These are phyloP conservation scores for Ammopiptanthus mongolicus DNA, from an alignment of 306 rosid species.

Conservation along the genomic window DNA sequence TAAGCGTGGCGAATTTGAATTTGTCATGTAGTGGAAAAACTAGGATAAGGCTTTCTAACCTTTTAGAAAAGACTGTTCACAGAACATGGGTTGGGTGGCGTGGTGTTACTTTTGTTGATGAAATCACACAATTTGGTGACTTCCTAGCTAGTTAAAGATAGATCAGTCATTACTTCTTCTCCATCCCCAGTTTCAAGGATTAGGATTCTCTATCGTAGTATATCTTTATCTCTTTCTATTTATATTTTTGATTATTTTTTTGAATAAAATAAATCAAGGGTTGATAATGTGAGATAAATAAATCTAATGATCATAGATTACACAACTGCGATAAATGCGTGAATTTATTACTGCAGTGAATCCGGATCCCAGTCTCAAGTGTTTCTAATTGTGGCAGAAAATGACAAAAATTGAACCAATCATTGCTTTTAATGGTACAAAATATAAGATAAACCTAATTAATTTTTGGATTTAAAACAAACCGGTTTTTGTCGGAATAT, in stretches of 20 bases:
- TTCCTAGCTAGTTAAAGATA: not conserved
- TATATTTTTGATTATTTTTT: no score
- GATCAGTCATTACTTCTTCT: not conserved
- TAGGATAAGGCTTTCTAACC: slow-evolving; percentile 16
- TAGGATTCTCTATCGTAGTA: no score
- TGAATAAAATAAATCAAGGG: no score
- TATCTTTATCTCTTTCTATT: no score
- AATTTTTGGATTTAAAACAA: not conserved
- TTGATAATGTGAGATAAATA: no score
- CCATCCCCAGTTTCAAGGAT: not conserved
- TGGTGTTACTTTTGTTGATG: not conserved
- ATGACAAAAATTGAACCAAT: slow-evolving; percentile 5
- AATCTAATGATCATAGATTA: no score
- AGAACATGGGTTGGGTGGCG: slow-evolving; percentile 21
- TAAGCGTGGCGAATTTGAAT: slow-evolving; percentile 25
- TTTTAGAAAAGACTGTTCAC: slow-evolving; percentile 28
- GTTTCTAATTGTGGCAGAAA: not conserved
- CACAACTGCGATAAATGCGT: no score
- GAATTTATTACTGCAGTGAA: no score
- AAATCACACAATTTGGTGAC: not conserved
- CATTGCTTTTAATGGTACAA: not conserved
- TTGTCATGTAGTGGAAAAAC: slow-evolving; percentile 38
- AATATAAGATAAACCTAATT: slow-evolving; percentile 4
- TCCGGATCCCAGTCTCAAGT: not conserved
- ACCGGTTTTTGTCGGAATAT: not conserved